Base-by-base conservation (phyloP, 306 rosid genomes). In the Vigna nakashimae region DNA sequence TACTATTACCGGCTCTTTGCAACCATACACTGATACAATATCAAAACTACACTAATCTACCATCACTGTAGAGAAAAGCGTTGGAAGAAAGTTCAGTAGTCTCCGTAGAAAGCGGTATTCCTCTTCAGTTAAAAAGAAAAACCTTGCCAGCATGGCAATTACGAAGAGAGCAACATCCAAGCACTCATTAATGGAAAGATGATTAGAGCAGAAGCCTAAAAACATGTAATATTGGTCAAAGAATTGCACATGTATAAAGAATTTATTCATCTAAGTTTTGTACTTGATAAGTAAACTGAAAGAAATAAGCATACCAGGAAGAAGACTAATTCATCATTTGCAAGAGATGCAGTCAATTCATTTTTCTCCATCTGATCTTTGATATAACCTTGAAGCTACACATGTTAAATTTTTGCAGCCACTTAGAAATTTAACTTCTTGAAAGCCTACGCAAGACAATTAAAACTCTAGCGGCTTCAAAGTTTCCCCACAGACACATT, bases 201-300 rank as follows among this genome's bases (percentile, higher is more conserved):
- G 69, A 92, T 67, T 15, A 92, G 20, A 71, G 91, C 97, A 82
- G 97, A 90, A 71, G 91, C 94, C 98, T 94, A 87, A 40, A 88
- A 82, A 82, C 72, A 74, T 62, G 72, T 28, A 59, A 43, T 15
- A 59, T 63, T 71, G 84, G 69, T 87, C 70, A 82, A 45, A 80
- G 62, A 78, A 74, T 45, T 51, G 73, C 58, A 51, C 11, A 55
- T 13, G 30, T 71, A 62, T 49, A 49, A 45, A 46, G 67, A 68
- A 26, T 9, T 52, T 12, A n/a, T 55, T 49, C 7, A 62, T 10
- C 46, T 40, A 49, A 42, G 74, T 65, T 49, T 30, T 68, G 74
- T 28, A 57, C 50, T 59, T 42, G 24, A 80, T 9, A 28, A 57
- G 32, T 56, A 36, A 67, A 30, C 38, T 8, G 64, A 74, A 69